Conservation (phyloP, 768 basidiomycete species). For the Rhizopogon salebrosus region DNA sequence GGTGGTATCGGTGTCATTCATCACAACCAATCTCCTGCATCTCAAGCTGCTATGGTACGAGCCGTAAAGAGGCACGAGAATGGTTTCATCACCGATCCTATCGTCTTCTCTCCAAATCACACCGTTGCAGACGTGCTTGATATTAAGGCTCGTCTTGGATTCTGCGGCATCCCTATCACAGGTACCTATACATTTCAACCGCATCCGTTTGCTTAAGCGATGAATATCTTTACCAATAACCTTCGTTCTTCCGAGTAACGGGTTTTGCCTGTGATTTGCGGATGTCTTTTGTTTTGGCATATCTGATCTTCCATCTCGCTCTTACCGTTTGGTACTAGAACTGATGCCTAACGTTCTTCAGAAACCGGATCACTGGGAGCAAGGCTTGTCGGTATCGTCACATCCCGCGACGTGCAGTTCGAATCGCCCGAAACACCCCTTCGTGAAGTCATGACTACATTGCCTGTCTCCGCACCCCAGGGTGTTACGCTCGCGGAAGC, state of each 20-base stretch:
- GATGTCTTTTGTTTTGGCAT: conserved; percentile 34
- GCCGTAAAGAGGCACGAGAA: conserved; percentile 98
- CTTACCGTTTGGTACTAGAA: neutral
- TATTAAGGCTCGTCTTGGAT: conserved; percentile 88
- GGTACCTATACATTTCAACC: conserved; percentile 71
- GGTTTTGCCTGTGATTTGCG: conserved; percentile 70
- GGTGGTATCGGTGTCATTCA: conserved; percentile 98
- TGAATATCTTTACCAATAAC: conserved; percentile 39
- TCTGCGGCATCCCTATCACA: conserved; percentile 96
- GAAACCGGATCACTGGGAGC: conserved; percentile 85
- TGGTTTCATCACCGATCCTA: conserved; percentile 94
- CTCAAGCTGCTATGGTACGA: conserved; percentile 95
- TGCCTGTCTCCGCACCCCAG: conserved; percentile 78
- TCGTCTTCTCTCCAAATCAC: conserved; percentile 76
- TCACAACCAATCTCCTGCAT: conserved; percentile 81
- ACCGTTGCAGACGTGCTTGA: conserved; percentile 86
- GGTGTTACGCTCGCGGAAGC: conserved; percentile 91
- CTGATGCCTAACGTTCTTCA: conserved; percentile 27
- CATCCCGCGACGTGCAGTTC: conserved; percentile 94
- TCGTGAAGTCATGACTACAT: conserved; percentile 82
- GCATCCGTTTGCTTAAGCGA: conserved; percentile 29
- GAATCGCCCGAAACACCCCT: conserved; percentile 59
- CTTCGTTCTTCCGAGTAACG: conserved; percentile 91
- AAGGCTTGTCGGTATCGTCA: conserved; percentile 94
- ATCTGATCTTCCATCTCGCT: conserved; percentile 13